These are phyloP conservation scores for Paspalum notatum DNA, from an alignment of 176 grass and related monocot genomes.

Conservation along the genomic window DNA sequence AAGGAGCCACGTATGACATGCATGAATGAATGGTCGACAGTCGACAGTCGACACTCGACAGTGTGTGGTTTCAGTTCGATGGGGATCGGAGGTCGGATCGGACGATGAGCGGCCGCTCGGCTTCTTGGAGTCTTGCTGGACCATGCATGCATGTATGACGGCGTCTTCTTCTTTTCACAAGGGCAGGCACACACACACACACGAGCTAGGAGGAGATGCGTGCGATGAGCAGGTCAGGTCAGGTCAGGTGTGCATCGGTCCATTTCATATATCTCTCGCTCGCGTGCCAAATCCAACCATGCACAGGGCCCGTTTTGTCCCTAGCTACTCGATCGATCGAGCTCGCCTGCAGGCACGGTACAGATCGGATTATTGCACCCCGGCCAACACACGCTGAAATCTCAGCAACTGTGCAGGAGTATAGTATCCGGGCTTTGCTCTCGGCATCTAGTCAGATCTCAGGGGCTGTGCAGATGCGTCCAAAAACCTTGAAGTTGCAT, in stretches of 20 bases:
- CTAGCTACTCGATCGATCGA: not conserved
- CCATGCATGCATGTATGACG: no score
- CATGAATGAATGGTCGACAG: no score
- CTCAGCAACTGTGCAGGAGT: conserved; percentile 40
- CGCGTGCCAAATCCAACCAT: not conserved
- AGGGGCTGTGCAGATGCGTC: conserved; percentile 14
- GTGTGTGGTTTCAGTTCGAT: no score
- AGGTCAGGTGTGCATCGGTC: not conserved
- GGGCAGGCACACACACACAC: not conserved
- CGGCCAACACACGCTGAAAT: not conserved
- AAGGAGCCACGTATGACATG: not conserved
- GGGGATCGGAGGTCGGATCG: no score
- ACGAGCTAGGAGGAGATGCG: no score
- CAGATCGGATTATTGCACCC: no score
- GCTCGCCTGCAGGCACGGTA: no score
- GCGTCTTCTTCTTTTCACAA: no score
- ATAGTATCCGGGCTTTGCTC: conserved; percentile 29
- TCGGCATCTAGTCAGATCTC: conserved; percentile 17
- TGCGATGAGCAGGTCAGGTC: no score
- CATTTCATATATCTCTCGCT: not conserved
- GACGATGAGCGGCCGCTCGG: no score
- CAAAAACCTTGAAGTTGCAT: conserved; percentile 31
- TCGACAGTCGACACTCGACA: not conserved
- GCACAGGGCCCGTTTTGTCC: conserved; percentile 19
- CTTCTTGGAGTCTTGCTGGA: no score